A percentile compares a stretch with the other conserved stretches of the same genome.
Evolutionary conservation across 805 yeast species (phyloP).

Genomic region (Candida manassasensis): DNA sequence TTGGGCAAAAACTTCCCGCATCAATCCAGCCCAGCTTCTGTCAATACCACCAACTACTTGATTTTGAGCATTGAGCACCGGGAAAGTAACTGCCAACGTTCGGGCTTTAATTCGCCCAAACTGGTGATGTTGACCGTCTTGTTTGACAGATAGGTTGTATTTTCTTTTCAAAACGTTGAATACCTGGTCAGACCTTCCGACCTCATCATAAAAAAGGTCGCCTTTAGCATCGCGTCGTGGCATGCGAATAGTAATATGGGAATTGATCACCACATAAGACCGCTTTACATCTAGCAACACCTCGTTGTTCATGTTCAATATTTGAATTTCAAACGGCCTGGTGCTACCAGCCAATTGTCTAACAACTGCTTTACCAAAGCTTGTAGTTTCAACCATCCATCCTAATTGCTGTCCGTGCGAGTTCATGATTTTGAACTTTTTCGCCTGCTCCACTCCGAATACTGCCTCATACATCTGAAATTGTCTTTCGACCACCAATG

Average conservation of each 20-base stretch:
- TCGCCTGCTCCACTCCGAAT: slow-evolving; percentile 89
- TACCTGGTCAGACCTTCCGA: slow-evolving; percentile 86
- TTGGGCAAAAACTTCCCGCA: slow-evolving; percentile 89
- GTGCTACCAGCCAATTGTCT: slow-evolving; percentile 81
- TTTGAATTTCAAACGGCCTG: slow-evolving; percentile 79
- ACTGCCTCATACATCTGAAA: slow-evolving; percentile 84
- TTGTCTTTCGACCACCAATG: slow-evolving; percentile 27
- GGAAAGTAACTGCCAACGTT: slow-evolving; percentile 80
- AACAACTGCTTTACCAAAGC: slow-evolving; percentile 59
- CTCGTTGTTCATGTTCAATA: slow-evolving; percentile 60
- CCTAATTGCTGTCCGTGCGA: slow-evolving; percentile 73
- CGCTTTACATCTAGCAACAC: slow-evolving; percentile 63
- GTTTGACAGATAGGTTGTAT: slow-evolving; percentile 68
- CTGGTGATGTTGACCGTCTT: slow-evolving; percentile 52
- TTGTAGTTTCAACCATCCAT: slow-evolving; percentile 77
- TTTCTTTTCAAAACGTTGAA: slow-evolving; percentile 95
- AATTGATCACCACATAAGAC: slow-evolving; percentile 83
- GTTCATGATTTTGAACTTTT: slow-evolving; percentile 69
- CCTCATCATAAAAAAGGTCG: slow-evolving; percentile 36
- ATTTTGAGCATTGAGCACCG: slow-evolving; percentile 56
- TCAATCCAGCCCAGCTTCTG: slow-evolving; percentile 93
- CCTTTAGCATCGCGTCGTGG: slow-evolving; percentile 46
- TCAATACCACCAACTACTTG: slow-evolving; percentile 71
- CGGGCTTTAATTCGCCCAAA: slow-evolving; percentile 87
- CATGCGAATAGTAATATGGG: slow-evolving; percentile 69